A percentile compares a stretch with the other conserved stretches of the same genome.
Evolutionary conservation across 257 asterid species (phyloP).

Genomic region (Solanum appendiculatum): DNA sequence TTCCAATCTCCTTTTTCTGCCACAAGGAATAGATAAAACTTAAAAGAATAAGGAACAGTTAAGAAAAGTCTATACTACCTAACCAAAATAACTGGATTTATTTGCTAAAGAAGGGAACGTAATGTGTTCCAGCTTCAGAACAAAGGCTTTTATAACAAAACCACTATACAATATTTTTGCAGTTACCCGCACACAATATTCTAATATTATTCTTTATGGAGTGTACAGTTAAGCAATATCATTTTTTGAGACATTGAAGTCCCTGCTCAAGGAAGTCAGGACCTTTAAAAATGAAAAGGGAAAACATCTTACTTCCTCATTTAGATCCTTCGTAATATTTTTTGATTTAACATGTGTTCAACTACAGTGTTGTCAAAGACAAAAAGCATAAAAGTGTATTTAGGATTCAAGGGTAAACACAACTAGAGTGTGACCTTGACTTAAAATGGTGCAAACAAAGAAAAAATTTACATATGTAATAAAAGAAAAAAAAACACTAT

Average conservation of each 20-base stretch:
- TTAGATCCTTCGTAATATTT: background rate
- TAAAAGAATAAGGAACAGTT: background rate
- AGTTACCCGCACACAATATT: background rate
- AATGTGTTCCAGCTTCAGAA: background rate
- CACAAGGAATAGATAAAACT: slow-evolving; percentile 1
- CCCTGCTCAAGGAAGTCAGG: background rate
- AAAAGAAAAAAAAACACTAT: background rate
- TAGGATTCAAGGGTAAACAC: background rate
- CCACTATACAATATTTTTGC: background rate
- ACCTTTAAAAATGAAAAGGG: background rate
- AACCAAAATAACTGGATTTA: background rate
- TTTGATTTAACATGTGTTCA: background rate
- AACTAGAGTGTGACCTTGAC: background rate
- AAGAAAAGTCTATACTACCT: background rate
- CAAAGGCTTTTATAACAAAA: background rate
- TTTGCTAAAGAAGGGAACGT: background rate
- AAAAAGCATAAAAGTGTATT: background rate
- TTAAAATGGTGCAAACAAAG: background rate
- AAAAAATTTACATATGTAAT: background rate
- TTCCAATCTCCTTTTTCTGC: slow-evolving; percentile 88
- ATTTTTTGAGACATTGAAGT: background rate
- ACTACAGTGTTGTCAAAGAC: background rate
- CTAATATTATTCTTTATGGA: background rate
- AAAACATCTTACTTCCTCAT: background rate
- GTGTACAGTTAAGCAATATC: background rate